These are phyloP conservation scores for Hypholoma sublateritium DNA, from an alignment of 768 basidiomycete genomes.

Conservation along the genomic window DNA sequence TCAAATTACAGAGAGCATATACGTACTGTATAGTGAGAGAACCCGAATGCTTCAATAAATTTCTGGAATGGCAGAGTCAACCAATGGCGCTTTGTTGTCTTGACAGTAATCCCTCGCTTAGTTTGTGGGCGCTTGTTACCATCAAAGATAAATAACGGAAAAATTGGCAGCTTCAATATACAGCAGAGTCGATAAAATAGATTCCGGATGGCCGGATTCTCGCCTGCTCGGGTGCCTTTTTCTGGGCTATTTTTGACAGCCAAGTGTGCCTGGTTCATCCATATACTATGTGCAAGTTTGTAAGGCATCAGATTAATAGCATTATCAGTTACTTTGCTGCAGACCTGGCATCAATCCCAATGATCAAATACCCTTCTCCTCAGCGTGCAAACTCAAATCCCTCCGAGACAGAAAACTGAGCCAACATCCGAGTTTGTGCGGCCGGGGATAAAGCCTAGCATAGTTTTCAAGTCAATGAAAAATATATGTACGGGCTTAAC, in stretches of 20 bases:
- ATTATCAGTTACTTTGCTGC: no score
- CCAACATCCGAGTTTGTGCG: not conserved
- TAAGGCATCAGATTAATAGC: not conserved
- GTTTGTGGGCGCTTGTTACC: slow-evolving; percentile 38
- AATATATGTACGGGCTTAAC: no score
- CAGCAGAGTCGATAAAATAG: slow-evolving; percentile 43
- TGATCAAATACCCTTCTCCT: not conserved
- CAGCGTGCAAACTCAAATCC: not conserved
- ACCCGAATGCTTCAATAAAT: slow-evolving; percentile 44
- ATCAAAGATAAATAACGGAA: slow-evolving; percentile 50
- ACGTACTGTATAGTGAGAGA: slow-evolving; percentile 26
- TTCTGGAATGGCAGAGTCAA: slow-evolving; percentile 22
- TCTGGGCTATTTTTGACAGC: not conserved
- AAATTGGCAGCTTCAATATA: slow-evolving; percentile 36
- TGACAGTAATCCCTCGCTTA: slow-evolving; percentile 36
- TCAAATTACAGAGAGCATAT: not conserved
- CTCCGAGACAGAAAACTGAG: not conserved
- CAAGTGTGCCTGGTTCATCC: slow-evolving; percentile 14
- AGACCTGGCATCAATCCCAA: not conserved
- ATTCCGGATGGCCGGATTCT: slow-evolving; percentile 40
- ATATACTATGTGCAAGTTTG: slow-evolving; percentile 8
- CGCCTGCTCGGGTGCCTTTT: slow-evolving; percentile 18
- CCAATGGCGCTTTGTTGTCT: slow-evolving; percentile 23
- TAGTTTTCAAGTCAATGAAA: not conserved
- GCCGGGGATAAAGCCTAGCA: not conserved